These are phyloP conservation scores for Penium margaritaceum DNA, from an alignment of 139 green algal species.

Conservation along the genomic window DNA sequence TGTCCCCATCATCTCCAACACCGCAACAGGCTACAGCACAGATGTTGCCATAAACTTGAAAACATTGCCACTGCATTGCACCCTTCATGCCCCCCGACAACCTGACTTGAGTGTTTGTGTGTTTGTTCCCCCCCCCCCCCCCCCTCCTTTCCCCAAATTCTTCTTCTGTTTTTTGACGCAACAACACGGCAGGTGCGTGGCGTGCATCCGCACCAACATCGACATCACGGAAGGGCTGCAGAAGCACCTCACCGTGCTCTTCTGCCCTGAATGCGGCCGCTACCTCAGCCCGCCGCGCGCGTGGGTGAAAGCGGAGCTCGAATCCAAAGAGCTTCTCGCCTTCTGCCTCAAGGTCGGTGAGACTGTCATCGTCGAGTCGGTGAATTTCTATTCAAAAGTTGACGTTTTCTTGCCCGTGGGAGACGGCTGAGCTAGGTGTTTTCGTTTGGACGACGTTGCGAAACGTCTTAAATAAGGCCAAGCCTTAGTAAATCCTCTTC, in stretches of 20 bases:
- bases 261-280: constrained; percentile 81
- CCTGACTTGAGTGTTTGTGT: no score
- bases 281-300: constrained; percentile 92
- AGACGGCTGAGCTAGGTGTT: no score
- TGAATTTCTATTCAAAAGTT: constrained; percentile 30
- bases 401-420: background rate
- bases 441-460: no score
- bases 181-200: constrained; percentile 99
- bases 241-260: constrained; percentile 77
- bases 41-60: no score
- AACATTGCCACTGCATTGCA: no score
- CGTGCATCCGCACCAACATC: constrained; percentile 86
- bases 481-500: no score
- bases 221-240: constrained; percentile 94
- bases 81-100: no score
- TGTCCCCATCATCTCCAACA: no score
- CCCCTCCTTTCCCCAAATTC: no score
- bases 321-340: constrained; percentile 92
- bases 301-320: constrained; percentile 81
- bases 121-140: no score
- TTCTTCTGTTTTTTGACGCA: no score
- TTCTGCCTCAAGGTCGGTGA: constrained; percentile 91
- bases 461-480: background rate
- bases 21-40: no score
- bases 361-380: constrained; percentile 66